Conservation (phyloP, 2,329 filamentous ascomycete species). For the Pleomassaria siparia region DNA sequence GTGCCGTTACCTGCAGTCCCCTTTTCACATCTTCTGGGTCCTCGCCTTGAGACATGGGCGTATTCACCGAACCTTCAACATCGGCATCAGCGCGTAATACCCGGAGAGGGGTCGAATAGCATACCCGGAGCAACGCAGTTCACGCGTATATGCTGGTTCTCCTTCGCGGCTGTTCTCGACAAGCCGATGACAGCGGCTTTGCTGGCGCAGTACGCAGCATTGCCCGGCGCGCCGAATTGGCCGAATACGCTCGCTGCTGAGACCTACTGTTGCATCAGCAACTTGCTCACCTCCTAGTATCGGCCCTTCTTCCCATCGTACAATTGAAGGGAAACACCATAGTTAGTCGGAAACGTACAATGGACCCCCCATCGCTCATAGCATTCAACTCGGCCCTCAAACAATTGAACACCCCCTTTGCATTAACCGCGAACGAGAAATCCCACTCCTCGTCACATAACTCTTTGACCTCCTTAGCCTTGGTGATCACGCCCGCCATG, state of each 20-base stretch:
- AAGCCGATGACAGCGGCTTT: slow-evolving; percentile 41
- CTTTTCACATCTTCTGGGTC: slow-evolving; percentile 16
- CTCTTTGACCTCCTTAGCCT: slow-evolving; percentile 12
- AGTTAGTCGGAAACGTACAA: slow-evolving; percentile 10
- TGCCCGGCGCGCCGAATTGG: slow-evolving; percentile 22
- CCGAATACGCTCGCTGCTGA: slow-evolving; percentile 32
- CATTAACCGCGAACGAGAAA: slow-evolving; percentile 38
- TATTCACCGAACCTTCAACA: slow-evolving; percentile 17
- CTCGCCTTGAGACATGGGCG: slow-evolving; percentile 20
- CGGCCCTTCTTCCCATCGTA: no score
- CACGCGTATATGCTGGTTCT: slow-evolving; percentile 22
- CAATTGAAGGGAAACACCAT: no score
- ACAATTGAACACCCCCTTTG: slow-evolving; percentile 37
- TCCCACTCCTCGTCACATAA: slow-evolving; percentile 41
- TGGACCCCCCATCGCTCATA: slow-evolving; percentile 18
- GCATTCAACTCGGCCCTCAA: slow-evolving; percentile 20
- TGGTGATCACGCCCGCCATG: slow-evolving; percentile 40
- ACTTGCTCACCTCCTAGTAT: no score
- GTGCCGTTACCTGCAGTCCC: slow-evolving; percentile 17
- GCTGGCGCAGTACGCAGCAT: slow-evolving; percentile 27
- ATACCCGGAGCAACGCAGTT: slow-evolving; percentile 23
- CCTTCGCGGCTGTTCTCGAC: slow-evolving; percentile 32
- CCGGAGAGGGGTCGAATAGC: neutral
- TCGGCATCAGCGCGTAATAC: neutral
- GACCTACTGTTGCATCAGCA: slow-evolving; percentile 6